A percentile compares a stretch with the other conserved stretches of the same genome.
These are phyloP conservation scores for Trichoderma guizhouense DNA, from an alignment of 2,329 filamentous ascomycete species.

Conservation along the genomic window DNA sequence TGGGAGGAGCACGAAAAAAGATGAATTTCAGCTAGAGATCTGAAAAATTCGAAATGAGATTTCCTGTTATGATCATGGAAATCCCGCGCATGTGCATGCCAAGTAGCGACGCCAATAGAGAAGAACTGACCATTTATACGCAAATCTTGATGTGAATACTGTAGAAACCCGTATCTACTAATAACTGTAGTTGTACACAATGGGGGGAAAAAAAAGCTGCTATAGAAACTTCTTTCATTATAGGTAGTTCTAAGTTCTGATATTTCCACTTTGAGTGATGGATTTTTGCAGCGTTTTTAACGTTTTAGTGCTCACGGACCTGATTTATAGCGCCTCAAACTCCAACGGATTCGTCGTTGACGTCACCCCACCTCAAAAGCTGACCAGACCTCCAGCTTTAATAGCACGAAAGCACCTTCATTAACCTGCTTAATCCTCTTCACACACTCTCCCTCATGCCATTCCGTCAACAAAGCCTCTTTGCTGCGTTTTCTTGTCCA, in stretches of 20 bases:
- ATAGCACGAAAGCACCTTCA: not conserved
- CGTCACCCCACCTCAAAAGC: conserved; percentile 13
- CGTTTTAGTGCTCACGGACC: not conserved
- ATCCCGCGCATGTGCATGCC: conserved; percentile 14
- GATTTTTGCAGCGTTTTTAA: not conserved
- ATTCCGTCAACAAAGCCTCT: not conserved
- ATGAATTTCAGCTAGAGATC: conserved; percentile 33
- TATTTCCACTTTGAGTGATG: not conserved
- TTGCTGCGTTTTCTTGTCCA: not conserved
- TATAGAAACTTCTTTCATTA: not conserved
- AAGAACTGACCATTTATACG: not conserved
- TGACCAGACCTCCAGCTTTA: not conserved
- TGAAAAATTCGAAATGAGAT: conserved; percentile 35
- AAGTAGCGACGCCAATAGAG: conserved; percentile 11
- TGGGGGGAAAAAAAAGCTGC: not conserved
- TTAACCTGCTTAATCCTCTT: not conserved
- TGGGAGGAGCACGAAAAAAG: conserved; percentile 35
- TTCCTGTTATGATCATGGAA: conserved; percentile 25
- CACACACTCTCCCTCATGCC: not conserved
- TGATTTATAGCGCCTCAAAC: not conserved
- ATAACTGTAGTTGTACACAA: not conserved
- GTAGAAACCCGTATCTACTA: not conserved
- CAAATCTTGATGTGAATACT: not conserved
- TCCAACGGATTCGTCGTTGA: not conserved
- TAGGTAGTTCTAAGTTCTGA: not conserved